Percentiles rank a stretch among this genome's conserved stretches.
Conservation (phyloP, 2,329 filamentous ascomycete species). For the Xylariales sp. region DNA sequence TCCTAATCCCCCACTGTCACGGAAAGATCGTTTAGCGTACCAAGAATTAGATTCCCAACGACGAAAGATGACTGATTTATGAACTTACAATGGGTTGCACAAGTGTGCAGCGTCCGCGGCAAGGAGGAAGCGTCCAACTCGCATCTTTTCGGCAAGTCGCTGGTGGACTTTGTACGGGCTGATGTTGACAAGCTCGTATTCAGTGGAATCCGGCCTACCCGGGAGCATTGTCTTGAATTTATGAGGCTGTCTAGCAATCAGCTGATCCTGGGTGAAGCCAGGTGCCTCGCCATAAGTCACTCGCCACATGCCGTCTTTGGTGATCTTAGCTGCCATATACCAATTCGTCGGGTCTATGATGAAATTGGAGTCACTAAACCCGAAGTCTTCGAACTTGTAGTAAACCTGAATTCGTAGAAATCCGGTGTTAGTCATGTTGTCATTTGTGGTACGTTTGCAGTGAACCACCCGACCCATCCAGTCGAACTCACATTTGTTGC, state of each 20-base stretch:
- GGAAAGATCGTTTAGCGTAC: neutral
- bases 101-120: constrained; percentile 49
- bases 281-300: constrained; percentile 47
- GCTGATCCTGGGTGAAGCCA: constrained; percentile 37
- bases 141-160: constrained; percentile 41
- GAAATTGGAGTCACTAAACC: constrained; percentile 42
- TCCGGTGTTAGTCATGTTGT: too few relatives aligned
- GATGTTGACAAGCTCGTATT: constrained; percentile 44
- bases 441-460: too few relatives aligned
- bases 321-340: constrained; percentile 48
- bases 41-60: too few relatives aligned
- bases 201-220: constrained; percentile 41
- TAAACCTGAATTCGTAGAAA: constrained; percentile 24
- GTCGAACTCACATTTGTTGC: constrained; percentile 45
- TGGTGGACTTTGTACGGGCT: constrained; percentile 48
- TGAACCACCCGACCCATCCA: too few relatives aligned
- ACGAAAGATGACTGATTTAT: too few relatives aligned
- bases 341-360: constrained; percentile 49
- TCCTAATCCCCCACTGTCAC: constrained; percentile 38
- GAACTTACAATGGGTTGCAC: constrained; percentile 45
- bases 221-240: constrained; percentile 45
- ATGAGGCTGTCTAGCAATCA: constrained; percentile 36
- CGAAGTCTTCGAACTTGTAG: constrained; percentile 41
- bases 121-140: constrained; percentile 42
- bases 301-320: constrained; percentile 44